A percentile compares a stretch with the other conserved stretches of the same genome.
These are phyloP conservation scores for Lachancea nothofagi DNA, from an alignment of 805 yeast genomes.

Conservation along the genomic window DNA sequence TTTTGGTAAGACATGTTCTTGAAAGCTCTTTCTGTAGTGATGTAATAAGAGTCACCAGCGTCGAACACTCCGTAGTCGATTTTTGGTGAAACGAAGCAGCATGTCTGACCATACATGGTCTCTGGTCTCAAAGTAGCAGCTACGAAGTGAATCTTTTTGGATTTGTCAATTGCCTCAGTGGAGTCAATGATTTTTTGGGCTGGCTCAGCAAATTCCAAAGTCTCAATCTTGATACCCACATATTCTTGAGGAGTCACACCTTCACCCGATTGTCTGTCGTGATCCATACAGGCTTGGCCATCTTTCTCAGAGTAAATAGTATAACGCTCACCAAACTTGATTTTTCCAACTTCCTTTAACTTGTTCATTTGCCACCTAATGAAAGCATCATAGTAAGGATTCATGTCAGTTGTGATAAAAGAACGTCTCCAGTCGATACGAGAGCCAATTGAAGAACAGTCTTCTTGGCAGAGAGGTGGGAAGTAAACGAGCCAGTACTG, in stretches of 20 bases:
- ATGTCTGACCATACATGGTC: conserved; percentile 98
- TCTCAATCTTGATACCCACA: conserved; percentile 83
- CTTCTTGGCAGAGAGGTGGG: conserved; percentile 82
- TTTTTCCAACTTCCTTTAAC: conserved; percentile 78
- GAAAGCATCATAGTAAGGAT: conserved; percentile 91
- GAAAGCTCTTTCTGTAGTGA: conserved; percentile 92
- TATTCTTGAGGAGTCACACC: conserved; percentile 97
- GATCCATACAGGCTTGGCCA: conserved; percentile 99
- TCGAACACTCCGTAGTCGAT: conserved; percentile 87
- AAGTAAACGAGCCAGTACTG: conserved; percentile 82
- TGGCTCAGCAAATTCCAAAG: conserved; percentile 48
- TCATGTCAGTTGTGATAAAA: conserved; percentile 88
- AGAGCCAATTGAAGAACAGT: conserved; percentile 79
- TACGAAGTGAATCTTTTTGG: conserved; percentile 71
- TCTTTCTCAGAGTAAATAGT: conserved; percentile 96
- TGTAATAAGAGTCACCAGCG: conserved; percentile 69
- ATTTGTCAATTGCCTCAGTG: conserved; percentile 33
- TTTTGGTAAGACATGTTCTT: conserved; percentile 96
- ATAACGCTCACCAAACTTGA: conserved; percentile 96
- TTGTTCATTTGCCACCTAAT: conserved; percentile 94
- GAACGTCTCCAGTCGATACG: conserved; percentile 98
- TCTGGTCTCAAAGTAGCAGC: conserved; percentile 99
- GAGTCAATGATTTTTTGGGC: conserved; percentile 36
- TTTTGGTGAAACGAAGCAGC: conserved; percentile 96
- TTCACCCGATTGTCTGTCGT: conserved; percentile 95